Evolutionary conservation across 768 basidiomycete genomes (phyloP).

Genomic region (Suillus decipiens): DNA sequence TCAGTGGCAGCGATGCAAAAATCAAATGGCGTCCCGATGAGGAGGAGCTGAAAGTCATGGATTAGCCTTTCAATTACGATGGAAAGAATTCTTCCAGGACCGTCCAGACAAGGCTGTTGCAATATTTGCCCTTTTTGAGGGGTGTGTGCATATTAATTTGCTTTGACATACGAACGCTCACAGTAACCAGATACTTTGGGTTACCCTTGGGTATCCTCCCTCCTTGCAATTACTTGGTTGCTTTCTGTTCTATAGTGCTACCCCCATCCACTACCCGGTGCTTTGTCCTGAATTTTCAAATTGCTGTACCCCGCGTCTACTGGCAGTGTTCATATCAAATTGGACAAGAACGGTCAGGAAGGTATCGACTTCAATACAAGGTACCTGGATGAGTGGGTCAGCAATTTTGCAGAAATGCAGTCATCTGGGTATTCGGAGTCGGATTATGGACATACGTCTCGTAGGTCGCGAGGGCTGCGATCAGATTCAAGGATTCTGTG

Average conservation of each 20-base stretch:
- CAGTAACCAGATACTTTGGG: neutral
- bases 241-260: neutral
- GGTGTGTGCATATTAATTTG: neutral
- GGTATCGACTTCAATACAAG: neutral
- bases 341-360: neutral
- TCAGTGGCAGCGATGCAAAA: neutral
- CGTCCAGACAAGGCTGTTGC: neutral
- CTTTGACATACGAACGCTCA: neutral
- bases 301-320: neutral
- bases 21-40: neutral
- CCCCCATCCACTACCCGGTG: neutral
- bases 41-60: neutral
- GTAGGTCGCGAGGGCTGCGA: conserved; percentile 10
- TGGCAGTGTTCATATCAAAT: neutral
- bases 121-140: neutral
- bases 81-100: neutral
- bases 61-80: neutral
- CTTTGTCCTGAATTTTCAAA: neutral
- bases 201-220: neutral
- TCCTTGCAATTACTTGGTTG: neutral
- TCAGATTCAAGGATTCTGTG: conserved; percentile 17
- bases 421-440: conserved; percentile 28
- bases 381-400: neutral
- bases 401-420: conserved; percentile 8
- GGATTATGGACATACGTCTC: conserved; percentile 27